phyloP scores from a whole-genome alignment of 306 rosid genomes.

The Carpinus viminea region DNA sequence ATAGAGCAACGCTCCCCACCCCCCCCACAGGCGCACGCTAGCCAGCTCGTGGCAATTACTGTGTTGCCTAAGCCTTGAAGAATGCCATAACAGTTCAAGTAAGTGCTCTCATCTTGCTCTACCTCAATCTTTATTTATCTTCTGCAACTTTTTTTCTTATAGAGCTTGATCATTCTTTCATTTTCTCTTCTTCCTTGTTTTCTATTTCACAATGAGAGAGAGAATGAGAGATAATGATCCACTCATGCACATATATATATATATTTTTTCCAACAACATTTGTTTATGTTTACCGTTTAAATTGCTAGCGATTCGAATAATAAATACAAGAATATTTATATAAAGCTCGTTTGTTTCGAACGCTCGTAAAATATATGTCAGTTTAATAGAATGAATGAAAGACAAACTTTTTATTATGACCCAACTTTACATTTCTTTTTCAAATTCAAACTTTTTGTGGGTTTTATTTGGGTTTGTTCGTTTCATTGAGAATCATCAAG shows the following conservation, averaged over 20 bases:
- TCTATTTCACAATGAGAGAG: neutral
- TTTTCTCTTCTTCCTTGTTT: neutral
- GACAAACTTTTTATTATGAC: no score
- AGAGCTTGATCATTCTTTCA: neutral
- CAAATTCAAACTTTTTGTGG: neutral
- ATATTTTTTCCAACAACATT: neutral
- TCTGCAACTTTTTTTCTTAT: neutral
- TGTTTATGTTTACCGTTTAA: neutral
- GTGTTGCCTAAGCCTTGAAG: neutral
- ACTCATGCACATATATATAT: neutral
- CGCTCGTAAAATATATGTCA: no score
- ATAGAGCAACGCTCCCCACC: neutral
- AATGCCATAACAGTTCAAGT: neutral
- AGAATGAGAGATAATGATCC: neutral
- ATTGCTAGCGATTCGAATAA: no score
- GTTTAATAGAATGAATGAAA: no score
- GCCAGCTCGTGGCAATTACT: neutral
- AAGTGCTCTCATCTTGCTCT: neutral
- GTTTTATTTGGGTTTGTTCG: neutral
- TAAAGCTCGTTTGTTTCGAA: no score
- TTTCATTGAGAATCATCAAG: neutral
- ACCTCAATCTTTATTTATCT: neutral
- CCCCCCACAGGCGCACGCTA: no score
- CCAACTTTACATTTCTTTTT: no score
- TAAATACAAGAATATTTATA: no score